Percentiles rank a stretch among this genome's conserved stretches.
Evolutionary conservation across 1,284 basidiomycete genomes (phyloP).

Genomic region (Irpex lacteus): DNA sequence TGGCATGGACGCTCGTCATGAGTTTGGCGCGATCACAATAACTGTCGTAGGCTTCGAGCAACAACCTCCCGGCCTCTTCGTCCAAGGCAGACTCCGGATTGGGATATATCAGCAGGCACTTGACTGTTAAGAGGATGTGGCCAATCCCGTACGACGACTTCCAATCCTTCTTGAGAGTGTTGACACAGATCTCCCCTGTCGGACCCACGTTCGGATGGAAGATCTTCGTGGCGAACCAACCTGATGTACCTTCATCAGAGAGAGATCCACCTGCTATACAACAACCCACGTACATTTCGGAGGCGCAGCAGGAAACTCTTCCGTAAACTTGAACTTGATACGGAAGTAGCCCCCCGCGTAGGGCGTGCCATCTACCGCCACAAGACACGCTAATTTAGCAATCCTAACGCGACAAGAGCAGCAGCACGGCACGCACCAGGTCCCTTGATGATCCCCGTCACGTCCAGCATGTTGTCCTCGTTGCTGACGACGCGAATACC

Average conservation of each 20-base stretch:
- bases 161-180: slow-evolving; percentile 98
- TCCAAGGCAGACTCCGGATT: slow-evolving; percentile 95
- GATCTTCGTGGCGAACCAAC: slow-evolving; percentile 89
- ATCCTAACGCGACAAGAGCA: slow-evolving; percentile 4
- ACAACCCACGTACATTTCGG: slow-evolving; percentile 74
- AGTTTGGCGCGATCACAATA: slow-evolving; percentile 81
- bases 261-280: not conserved
- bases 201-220: slow-evolving; percentile 96
- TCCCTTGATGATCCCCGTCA: slow-evolving; percentile 77
- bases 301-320: slow-evolving; percentile 88
- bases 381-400: slow-evolving; percentile 21
- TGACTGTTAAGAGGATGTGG: slow-evolving; percentile 89
- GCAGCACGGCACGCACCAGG: slow-evolving; percentile 52
- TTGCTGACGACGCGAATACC: slow-evolving; percentile 82
- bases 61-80: slow-evolving; percentile 89
- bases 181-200: slow-evolving; percentile 93
- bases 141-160: slow-evolving; percentile 87
- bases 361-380: slow-evolving; percentile 78
- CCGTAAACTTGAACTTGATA: slow-evolving; percentile 83
- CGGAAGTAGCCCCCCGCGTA: slow-evolving; percentile 91
- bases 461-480: slow-evolving; percentile 83
- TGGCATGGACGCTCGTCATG: slow-evolving; percentile 85
- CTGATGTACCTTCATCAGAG: slow-evolving; percentile 39
- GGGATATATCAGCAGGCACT: slow-evolving; percentile 93
- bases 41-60: slow-evolving; percentile 86